Evolutionary conservation across 371 early-diverging fungal genomes (phyloP), one percentile per base, ranked within the genome.

Genomic region (Blastocladiella emersonii): DNA sequence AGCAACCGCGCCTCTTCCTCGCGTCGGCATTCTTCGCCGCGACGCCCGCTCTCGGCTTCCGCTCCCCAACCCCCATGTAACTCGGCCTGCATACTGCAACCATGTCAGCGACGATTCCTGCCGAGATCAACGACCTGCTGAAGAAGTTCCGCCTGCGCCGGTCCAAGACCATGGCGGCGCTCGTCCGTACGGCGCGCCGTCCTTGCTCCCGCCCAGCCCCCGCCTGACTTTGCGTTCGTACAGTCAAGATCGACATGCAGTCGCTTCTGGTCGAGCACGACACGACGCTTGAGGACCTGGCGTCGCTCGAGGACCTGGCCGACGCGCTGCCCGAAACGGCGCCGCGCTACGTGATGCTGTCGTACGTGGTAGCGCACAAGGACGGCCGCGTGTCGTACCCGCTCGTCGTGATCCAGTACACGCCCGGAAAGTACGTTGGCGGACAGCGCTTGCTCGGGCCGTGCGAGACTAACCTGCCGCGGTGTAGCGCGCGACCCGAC

Each of bases 381-480:
- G 76, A 75, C 56, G 76, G 74, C 8, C 63, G 76, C 25, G 56
- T 68, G 13, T 57, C 63, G 23, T 73, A 73, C 45, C 76, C 76
- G 27, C 63, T 75, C 19, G 67, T 72, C 34, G 68, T 72, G 35
- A 56, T 61, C 13, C 32, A 34, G 15, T 60, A 64, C 17, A 34
- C 41, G 49, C 76, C 74, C 27, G 67, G 66, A 35, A 60, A 51
- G 73, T 74, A 62, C 12, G 68, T 27, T 61, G 5, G 39, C 13
- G n/a, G n/a, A n/a, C n/a, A n/a, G n/a, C n/a, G n/a, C n/a, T n/a
- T n/a, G n/a, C n/a, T n/a, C n/a, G n/a, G n/a, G n/a, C n/a, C n/a
- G n/a, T n/a, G n/a, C n/a, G n/a, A n/a, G n/a, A n/a, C n/a, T n/a
- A n/a, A n/a, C n/a, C n/a, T n/a, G n/a, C n/a, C n/a, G n/a, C n/a